Percentiles rank a stretch among this genome's conserved stretches.
These are phyloP conservation scores for Saturnispora sanitii DNA, from an alignment of 805 yeast species.

Conservation along the genomic window DNA sequence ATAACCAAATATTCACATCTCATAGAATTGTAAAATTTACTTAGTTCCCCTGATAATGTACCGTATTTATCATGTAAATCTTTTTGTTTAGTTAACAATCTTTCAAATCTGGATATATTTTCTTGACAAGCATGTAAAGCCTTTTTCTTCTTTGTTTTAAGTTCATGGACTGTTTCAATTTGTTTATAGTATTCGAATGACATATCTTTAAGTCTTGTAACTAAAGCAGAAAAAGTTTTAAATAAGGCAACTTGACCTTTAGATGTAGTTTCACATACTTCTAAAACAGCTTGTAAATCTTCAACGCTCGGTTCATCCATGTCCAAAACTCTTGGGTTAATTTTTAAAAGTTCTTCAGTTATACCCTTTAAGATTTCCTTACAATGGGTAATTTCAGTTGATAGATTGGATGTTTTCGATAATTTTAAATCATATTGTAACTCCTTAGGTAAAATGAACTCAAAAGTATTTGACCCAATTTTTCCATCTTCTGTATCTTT, in stretches of 20 bases:
- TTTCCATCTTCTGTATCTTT: conserved; percentile 5
- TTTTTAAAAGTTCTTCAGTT: conserved; percentile 7
- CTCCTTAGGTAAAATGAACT: neutral
- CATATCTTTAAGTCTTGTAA: conserved; percentile 14
- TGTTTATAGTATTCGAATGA: conserved; percentile 21
- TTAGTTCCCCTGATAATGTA: conserved; percentile 11
- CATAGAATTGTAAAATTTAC: conserved; percentile 2
- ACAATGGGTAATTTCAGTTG: conserved; percentile 8
- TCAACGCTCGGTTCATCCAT: conserved; percentile 9
- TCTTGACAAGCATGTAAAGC: neutral
- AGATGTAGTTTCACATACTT: conserved; percentile 13
- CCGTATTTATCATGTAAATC: conserved; percentile 12
- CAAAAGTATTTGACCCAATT: neutral
- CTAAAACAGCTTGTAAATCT: conserved; percentile 14
- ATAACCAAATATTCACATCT: conserved; percentile 13
- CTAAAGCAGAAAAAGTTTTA: conserved; percentile 13
- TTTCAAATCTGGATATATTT: neutral
- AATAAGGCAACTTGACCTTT: conserved; percentile 16
- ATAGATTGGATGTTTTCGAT: neutral
- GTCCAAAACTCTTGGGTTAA: conserved; percentile 8
- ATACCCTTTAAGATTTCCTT: conserved; percentile 10
- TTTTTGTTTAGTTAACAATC: conserved; percentile 22
- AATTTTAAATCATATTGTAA: conserved; percentile 8
- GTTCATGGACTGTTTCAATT: conserved; percentile 14
- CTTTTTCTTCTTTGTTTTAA: conserved; percentile 11